Percentiles rank a stretch among this genome's conserved stretches.
Conservation (phyloP, 2,329 filamentous ascomycete genomes). For the Colletotrichum cereale region DNA sequence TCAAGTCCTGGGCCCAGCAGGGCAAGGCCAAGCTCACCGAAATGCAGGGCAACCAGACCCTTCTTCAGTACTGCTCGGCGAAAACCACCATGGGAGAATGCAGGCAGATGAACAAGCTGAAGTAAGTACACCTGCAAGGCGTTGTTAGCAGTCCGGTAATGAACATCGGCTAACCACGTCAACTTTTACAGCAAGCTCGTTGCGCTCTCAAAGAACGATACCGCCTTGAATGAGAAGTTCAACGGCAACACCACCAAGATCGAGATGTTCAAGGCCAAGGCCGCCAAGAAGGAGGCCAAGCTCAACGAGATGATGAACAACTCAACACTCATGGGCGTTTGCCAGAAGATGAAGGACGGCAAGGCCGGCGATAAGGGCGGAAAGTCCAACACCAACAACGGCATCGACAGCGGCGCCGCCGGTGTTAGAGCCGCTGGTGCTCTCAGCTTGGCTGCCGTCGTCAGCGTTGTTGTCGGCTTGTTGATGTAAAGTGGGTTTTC, state of each 20-base stretch:
- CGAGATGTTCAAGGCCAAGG: constrained; percentile 49
- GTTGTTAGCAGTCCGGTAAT: not conserved
- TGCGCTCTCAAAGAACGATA: constrained; percentile 41
- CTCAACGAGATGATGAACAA: constrained; percentile 48
- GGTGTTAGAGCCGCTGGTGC: constrained; percentile 27
- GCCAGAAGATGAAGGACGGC: constrained; percentile 36
- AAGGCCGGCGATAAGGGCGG: constrained; percentile 19
- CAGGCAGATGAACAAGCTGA: constrained; percentile 30
- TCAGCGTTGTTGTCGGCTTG: constrained; percentile 31
- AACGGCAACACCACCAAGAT: constrained; percentile 52
- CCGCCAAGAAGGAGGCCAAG: constrained; percentile 35
- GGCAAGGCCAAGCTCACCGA: constrained; percentile 38
- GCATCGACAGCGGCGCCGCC: constrained; percentile 33
- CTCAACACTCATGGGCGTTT: constrained; percentile 48
- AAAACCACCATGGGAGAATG: constrained; percentile 32
- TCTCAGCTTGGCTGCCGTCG: constrained; percentile 30
- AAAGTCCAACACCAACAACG: constrained; percentile 21
- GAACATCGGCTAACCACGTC: not conserved
- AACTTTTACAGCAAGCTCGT: constrained; percentile 24
- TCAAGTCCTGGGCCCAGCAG: constrained; percentile 44
- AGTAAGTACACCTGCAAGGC: constrained; percentile 6
- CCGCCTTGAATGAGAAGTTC: constrained; percentile 48
- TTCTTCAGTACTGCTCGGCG: constrained; percentile 34
- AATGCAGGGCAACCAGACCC: constrained; percentile 30
- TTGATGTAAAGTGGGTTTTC: constrained; percentile 22